Conservation (phyloP, 1,139 yeast genomes). For the Saccharomycopsis hybrid region DNA sequence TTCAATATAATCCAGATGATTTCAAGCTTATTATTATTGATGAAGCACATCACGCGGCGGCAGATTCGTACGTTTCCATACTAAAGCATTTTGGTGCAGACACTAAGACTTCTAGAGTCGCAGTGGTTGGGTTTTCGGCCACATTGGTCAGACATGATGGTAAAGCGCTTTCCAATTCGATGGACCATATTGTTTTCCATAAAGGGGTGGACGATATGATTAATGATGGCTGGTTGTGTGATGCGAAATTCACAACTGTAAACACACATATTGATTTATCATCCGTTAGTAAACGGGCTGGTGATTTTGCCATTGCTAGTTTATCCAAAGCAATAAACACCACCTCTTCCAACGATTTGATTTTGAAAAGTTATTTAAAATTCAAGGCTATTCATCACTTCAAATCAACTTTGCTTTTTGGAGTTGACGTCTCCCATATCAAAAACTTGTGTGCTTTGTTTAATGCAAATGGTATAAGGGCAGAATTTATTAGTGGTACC, state of each 20-base stretch:
- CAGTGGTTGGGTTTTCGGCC: conserved; percentile 83
- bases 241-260: conserved; percentile 60
- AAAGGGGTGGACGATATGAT: conserved; percentile 65
- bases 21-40: conserved; percentile 76
- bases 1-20: conserved; percentile 46
- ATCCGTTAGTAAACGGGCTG: conserved; percentile 31
- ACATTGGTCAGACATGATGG: conserved; percentile 70
- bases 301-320: conserved; percentile 50
- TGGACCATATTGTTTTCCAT: conserved; percentile 74
- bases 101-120: conserved; percentile 36
- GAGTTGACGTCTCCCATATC: conserved; percentile 70
- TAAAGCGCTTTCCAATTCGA: conserved; percentile 47
- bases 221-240: conserved; percentile 59
- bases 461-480: conserved; percentile 54
- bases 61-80: conserved; percentile 56
- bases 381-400: conserved; percentile 34
- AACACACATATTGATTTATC: conserved; percentile 33
- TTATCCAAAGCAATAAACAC: conserved; percentile 54
- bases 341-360: conserved; percentile 45
- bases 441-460: conserved; percentile 48
- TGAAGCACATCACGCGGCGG: conserved; percentile 92
- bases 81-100: conserved; percentile 53
- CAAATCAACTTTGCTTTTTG: conserved; percentile 68
- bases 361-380: conserved; percentile 52
- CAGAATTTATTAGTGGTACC: conserved; percentile 67